Evolutionary conservation across 768 basidiomycete species (phyloP).

Genomic region (Termitomyces sp.): DNA sequence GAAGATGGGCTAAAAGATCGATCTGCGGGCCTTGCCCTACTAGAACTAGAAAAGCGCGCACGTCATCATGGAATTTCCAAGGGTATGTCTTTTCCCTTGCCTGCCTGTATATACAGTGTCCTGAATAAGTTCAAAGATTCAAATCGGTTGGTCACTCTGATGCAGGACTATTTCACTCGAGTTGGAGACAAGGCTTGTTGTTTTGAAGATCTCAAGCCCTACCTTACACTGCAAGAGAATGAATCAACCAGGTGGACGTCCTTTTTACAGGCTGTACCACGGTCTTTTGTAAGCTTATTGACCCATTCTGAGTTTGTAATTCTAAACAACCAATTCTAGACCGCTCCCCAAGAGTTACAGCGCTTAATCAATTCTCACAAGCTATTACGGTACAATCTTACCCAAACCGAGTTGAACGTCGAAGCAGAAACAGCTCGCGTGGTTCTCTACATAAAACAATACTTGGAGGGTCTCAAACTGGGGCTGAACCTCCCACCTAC

Average conservation of each 20-base stretch:
- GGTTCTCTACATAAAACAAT: conserved; percentile 51
- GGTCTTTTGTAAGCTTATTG: conserved; percentile 41
- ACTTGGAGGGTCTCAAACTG: conserved; percentile 63
- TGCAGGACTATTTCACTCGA: conserved; percentile 65
- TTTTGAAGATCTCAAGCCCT: conserved; percentile 80
- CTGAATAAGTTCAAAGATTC: conserved; percentile 33
- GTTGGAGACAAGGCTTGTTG: conserved; percentile 84
- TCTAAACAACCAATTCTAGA: conserved; percentile 29
- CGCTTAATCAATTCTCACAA: conserved; percentile 74
- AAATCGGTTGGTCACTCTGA: conserved; percentile 37
- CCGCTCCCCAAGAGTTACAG: conserved; percentile 51
- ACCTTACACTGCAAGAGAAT: conserved; percentile 47
- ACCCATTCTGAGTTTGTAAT: background rate
- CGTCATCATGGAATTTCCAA: conserved; percentile 42
- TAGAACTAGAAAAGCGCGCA: conserved; percentile 72
- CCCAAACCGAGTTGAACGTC: conserved; percentile 43
- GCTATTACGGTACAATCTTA: conserved; percentile 60
- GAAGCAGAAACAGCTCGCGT: conserved; percentile 56
- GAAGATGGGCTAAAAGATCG: conserved; percentile 72
- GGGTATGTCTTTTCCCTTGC: conserved; percentile 27
- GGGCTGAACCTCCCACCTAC: conserved; percentile 65
- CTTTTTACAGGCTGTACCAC: conserved; percentile 46
- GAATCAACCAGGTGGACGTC: conserved; percentile 48
- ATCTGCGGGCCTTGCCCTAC: conserved; percentile 64
- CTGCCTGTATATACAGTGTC: background rate